Percentiles rank a stretch among this genome's conserved stretches.
These are phyloP conservation scores for Salvia splendens DNA, from an alignment of 257 asterid genomes.

Conservation along the genomic window DNA sequence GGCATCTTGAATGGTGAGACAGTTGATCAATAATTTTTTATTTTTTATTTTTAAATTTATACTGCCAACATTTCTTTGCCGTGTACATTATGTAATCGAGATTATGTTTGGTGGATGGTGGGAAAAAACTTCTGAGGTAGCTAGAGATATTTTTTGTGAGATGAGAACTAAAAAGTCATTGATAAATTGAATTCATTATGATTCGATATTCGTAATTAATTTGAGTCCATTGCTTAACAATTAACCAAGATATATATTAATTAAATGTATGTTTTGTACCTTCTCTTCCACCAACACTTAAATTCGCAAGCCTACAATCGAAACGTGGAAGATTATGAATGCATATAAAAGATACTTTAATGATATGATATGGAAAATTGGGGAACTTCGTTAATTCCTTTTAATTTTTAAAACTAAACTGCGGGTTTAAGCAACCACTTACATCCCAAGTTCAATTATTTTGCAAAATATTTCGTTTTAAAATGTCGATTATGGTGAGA, in stretches of 20 bases:
- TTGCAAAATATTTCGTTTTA: neutral
- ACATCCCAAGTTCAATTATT: neutral
- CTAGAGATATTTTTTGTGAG: neutral
- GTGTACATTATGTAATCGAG: too few relatives aligned
- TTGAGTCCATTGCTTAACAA: neutral
- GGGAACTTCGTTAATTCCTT: neutral
- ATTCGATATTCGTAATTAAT: neutral
- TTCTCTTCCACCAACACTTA: conserved; percentile 23
- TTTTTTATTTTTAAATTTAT: too few relatives aligned
- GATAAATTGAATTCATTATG: neutral
- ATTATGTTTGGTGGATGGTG: neutral
- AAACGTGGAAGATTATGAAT: conserved; percentile 31
- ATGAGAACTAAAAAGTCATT: neutral
- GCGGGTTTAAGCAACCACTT: too few relatives aligned
- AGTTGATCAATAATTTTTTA: too few relatives aligned
- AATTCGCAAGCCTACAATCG: neutral
- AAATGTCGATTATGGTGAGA: neutral
- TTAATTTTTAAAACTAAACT: neutral
- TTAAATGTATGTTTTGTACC: conserved; percentile 2
- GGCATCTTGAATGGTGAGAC: too few relatives aligned
- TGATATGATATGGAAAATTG: conserved; percentile 11
- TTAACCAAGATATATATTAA: neutral
- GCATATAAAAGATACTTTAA: conserved; percentile 7
- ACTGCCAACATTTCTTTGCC: too few relatives aligned
- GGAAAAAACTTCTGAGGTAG: neutral